Percentiles rank a stretch among this genome's conserved stretches.
Conservation (phyloP, 768 basidiomycete species). For the Lactifluus echinatus region DNA sequence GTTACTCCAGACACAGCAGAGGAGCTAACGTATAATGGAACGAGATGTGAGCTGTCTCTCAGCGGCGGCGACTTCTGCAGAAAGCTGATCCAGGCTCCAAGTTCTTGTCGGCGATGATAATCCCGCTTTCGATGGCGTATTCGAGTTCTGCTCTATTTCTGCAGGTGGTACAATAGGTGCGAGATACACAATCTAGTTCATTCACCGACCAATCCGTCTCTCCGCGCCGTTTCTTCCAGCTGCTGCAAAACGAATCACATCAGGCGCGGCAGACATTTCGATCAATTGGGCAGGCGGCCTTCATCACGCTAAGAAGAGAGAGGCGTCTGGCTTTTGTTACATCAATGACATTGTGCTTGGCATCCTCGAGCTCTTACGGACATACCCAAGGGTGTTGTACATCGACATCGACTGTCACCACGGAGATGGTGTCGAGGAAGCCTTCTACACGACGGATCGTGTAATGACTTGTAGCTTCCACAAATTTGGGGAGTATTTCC, state of each 20-base stretch:
- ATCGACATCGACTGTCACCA: constrained; percentile 99
- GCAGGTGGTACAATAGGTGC: constrained; percentile 90
- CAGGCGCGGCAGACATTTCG: constrained; percentile 70
- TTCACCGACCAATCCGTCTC: not conserved
- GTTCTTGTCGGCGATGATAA: constrained; percentile 84
- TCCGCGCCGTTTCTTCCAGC: constrained; percentile 32
- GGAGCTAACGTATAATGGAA: constrained; percentile 75
- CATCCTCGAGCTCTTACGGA: constrained; percentile 87
- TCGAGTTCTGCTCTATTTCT: constrained; percentile 95
- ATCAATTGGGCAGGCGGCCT: constrained; percentile 99
- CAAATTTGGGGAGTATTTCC: constrained; percentile 94
- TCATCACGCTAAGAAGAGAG: constrained; percentile 98
- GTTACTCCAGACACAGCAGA: constrained; percentile 90
- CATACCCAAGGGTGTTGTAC: constrained; percentile 81
- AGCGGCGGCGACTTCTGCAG: not conserved
- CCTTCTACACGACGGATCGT: constrained; percentile 94
- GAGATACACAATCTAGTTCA: not conserved
- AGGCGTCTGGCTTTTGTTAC: constrained; percentile 98
- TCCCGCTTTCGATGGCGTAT: constrained; percentile 92
- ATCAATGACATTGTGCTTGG: constrained; percentile 96
- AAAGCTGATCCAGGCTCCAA: constrained; percentile 18
- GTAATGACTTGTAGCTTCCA: constrained; percentile 98
- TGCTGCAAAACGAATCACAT: constrained; percentile 71
- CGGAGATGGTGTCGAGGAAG: constrained; percentile 97
- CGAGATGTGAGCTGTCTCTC: constrained; percentile 57